phyloP scores from a whole-genome alignment of 1,284 basidiomycete species.

The Pisolithus thermaeus region DNA sequence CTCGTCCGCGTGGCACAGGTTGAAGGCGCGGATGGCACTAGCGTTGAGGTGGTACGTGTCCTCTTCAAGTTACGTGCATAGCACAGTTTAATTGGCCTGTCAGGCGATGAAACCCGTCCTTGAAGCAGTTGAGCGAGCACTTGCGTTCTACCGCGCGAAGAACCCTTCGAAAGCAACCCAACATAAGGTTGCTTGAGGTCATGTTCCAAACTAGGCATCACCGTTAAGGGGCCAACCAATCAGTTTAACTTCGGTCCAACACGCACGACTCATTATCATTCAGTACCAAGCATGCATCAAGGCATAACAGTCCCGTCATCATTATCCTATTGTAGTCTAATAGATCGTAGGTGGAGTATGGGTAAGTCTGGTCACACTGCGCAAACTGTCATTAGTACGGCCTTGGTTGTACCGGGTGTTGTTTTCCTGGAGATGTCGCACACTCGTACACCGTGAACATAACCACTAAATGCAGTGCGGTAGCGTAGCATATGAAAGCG shows the following conservation, averaged over 20 bases:
- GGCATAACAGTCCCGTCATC: not conserved
- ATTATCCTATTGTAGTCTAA: conserved; percentile 1
- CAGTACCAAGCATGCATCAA: not conserved
- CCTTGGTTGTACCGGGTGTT: conserved; percentile 6
- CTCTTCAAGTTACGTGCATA: not conserved
- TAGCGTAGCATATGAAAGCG: conserved; percentile 79
- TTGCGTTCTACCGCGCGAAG: conserved; percentile 48
- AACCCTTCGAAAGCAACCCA: conserved; percentile 1
- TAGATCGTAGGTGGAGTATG: not conserved
- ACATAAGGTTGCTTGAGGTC: not conserved
- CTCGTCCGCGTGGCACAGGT: conserved; percentile 61
- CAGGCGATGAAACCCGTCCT: conserved; percentile 80
- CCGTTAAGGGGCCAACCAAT: too few relatives aligned
- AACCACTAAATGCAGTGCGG: conserved; percentile 72
- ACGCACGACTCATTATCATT: not conserved
- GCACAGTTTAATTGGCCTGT: conserved; percentile 2
- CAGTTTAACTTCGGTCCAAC: not conserved
- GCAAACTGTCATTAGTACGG: conserved; percentile 4
- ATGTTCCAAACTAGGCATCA: too few relatives aligned
- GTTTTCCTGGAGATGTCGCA: not conserved
- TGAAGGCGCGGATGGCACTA: conserved; percentile 56
- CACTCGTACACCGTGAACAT: conserved; percentile 60
- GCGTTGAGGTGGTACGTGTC: conserved; percentile 61
- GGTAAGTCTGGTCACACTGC: too few relatives aligned
- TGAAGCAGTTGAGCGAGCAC: conserved; percentile 73